Evolutionary conservation across 495 filamentous ascomycete genomes (phyloP), one percentile per base, ranked within the genome.

Genomic region (Penicillium goetzii): DNA sequence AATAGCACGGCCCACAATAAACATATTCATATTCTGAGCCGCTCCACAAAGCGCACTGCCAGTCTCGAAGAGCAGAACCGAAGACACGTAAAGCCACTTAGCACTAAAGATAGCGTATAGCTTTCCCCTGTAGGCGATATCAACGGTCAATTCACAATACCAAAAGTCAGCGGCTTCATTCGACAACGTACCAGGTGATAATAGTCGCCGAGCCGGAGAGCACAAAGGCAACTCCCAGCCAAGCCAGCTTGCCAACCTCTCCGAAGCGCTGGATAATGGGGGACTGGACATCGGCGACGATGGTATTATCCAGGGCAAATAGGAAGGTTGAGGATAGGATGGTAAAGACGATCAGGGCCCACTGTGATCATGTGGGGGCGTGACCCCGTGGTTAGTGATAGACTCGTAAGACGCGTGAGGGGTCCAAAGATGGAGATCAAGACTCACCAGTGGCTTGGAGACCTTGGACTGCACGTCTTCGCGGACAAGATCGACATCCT

Each of bases 241-340:
- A 90, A 36, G 81, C 63, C 9, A 90, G 69, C 61, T 86, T 84
- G 5, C 78, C 74, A n/a, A 86, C 74, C 23, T 80, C 68, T 11
- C 79, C 76, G 36, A 89, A 84, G 0, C 60, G 41, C 28, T 76
- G 73, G 50, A 88, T 69, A 19, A 89, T 81, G 3, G 74, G 72
- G 7, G 80, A 79, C 68, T 87, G 86, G 12, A 89, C 73, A 61
- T 86, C 80, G 25, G 87, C 87, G 6, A 85, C 85, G 26, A 89
- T 85, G 51, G 86, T 89, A 36, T 84, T 85, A 62, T 89, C 87
- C 11, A 89, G 76, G 15, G 81, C 78, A 57, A 82, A 88, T 0
- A 87, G 71, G 59, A 89, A 85, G 12, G 71, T 75, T 1, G 74
- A 78, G 7, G 78, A 73, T 26, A 81, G 74, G 41, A 87, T 76